phyloP scores from a whole-genome alignment of 2,329 filamentous ascomycete species.

The Epichloe glyceriae region DNA sequence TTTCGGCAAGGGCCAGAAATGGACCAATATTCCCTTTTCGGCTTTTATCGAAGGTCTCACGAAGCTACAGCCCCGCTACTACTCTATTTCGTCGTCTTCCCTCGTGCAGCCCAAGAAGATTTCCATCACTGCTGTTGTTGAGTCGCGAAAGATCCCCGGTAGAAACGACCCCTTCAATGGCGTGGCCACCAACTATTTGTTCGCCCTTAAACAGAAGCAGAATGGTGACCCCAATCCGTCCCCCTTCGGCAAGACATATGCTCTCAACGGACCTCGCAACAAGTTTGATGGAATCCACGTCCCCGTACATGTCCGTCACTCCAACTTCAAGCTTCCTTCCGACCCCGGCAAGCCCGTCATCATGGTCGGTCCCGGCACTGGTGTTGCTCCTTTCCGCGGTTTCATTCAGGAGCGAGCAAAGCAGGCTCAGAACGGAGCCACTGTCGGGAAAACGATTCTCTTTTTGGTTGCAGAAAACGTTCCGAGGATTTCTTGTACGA shows the following conservation, averaged over 20 bases:
- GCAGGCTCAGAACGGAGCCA: slow-evolving; percentile 64
- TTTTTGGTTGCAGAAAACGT: slow-evolving; percentile 85
- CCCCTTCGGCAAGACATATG: slow-evolving; percentile 73
- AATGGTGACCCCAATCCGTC: slow-evolving; percentile 74
- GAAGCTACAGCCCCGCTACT: slow-evolving; percentile 96
- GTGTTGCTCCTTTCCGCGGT: slow-evolving; percentile 88
- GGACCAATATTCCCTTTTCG: slow-evolving; percentile 82
- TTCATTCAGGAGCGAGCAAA: slow-evolving; percentile 91
- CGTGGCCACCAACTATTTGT: slow-evolving; percentile 91
- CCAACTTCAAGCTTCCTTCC: slow-evolving; percentile 97
- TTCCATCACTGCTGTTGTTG: slow-evolving; percentile 88
- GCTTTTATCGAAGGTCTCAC: slow-evolving; percentile 84
- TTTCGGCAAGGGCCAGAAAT: slow-evolving; percentile 60
- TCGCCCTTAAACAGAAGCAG: slow-evolving; percentile 94
- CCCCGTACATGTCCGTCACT: slow-evolving; percentile 90
- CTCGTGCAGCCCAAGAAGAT: slow-evolving; percentile 89
- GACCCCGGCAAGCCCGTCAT: slow-evolving; percentile 90
- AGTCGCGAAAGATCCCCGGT: slow-evolving; percentile 65
- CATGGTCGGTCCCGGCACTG: slow-evolving; percentile 91
- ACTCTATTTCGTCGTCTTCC: slow-evolving; percentile 97
- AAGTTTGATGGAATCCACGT: slow-evolving; percentile 95
- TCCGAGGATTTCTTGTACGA: slow-evolving; percentile 89
- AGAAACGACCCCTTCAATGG: slow-evolving; percentile 75
- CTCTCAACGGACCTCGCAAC: slow-evolving; percentile 79
- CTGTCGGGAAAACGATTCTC: slow-evolving; percentile 74